Conservation (phyloP, 2,329 filamentous ascomycete genomes). For the Penicillium frequentans region DNA sequence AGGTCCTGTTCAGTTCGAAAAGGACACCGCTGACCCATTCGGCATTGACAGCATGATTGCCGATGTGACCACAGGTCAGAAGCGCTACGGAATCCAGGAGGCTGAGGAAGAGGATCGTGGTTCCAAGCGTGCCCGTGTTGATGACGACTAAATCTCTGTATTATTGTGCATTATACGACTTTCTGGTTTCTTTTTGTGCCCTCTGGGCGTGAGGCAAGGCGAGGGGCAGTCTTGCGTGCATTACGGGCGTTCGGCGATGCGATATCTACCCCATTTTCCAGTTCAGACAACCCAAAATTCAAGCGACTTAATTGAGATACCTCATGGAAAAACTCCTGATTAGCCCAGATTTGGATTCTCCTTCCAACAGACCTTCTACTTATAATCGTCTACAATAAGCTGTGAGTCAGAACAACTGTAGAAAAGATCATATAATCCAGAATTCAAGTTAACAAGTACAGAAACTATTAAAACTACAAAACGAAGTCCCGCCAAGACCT, state of each 20-base stretch:
- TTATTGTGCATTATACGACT: slow-evolving; percentile 11
- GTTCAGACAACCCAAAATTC: background rate
- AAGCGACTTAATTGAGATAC: background rate
- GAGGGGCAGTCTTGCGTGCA: slow-evolving; percentile 18
- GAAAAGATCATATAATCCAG: background rate
- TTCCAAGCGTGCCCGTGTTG: slow-evolving; percentile 73
- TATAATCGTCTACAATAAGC: background rate
- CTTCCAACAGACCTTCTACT: background rate
- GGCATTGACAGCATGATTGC: slow-evolving; percentile 92
- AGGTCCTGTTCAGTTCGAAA: slow-evolving; percentile 95
- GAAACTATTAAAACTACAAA: background rate
- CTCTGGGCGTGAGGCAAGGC: slow-evolving; percentile 4
- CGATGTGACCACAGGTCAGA: slow-evolving; percentile 62
- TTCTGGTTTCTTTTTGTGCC: slow-evolving; percentile 12
- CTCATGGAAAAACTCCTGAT: background rate
- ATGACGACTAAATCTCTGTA: slow-evolving; percentile 58
- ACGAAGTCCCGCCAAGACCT: background rate
- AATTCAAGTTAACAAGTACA: background rate
- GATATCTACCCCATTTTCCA: slow-evolving; percentile 11
- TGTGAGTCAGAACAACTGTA: background rate
- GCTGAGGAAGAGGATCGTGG: slow-evolving; percentile 36
- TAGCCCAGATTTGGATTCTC: background rate
- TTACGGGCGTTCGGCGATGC: slow-evolving; percentile 30
- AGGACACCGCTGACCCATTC: slow-evolving; percentile 82
- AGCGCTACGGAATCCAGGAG: slow-evolving; percentile 47